Evolutionary conservation across 306 rosid genomes (phyloP).

Genomic region (Heteromeles arbutifolia): DNA sequence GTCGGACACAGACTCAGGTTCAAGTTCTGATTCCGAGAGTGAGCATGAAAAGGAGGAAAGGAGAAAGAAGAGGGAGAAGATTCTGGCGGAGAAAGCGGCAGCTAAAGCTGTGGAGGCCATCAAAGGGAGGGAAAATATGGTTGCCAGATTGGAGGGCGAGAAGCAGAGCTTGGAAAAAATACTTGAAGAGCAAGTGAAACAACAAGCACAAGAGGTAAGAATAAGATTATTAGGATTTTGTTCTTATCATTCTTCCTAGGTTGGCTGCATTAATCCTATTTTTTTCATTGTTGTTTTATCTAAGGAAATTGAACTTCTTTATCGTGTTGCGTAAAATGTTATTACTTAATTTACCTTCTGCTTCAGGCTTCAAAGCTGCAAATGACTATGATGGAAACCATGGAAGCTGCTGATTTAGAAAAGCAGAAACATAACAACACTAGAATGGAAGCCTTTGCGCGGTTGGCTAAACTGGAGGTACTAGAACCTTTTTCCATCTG

Average conservation of each 20-base stretch:
- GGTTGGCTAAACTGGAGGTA: conserved; percentile 85
- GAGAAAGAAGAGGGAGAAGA: conserved; percentile 56
- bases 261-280: background rate
- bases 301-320: background rate
- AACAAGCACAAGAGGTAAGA: conserved; percentile 88
- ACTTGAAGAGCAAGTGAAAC: conserved; percentile 75
- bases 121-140: conserved; percentile 76
- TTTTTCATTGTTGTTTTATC: background rate
- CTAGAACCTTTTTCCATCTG: conserved; percentile 13
- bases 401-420: conserved; percentile 94
- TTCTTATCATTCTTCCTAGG: background rate
- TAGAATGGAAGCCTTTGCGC: conserved; percentile 76
- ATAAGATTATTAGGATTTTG: background rate
- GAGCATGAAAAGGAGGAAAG: conserved; percentile 84
- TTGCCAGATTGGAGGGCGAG: conserved; percentile 96
- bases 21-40: conserved; percentile 74
- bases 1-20: conserved; percentile 66
- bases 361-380: conserved; percentile 87
- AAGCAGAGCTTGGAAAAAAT: conserved; percentile 93
- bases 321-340: background rate
- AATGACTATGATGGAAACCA: conserved; percentile 82
- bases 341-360: conserved; percentile 11
- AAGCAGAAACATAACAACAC: conserved; percentile 91
- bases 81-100: conserved; percentile 82
- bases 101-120: conserved; percentile 76